Evolutionary conservation across 805 yeast genomes (phyloP), one percentile per base, ranked within the genome.

Genomic region (Yamadazyma phyllophila): DNA sequence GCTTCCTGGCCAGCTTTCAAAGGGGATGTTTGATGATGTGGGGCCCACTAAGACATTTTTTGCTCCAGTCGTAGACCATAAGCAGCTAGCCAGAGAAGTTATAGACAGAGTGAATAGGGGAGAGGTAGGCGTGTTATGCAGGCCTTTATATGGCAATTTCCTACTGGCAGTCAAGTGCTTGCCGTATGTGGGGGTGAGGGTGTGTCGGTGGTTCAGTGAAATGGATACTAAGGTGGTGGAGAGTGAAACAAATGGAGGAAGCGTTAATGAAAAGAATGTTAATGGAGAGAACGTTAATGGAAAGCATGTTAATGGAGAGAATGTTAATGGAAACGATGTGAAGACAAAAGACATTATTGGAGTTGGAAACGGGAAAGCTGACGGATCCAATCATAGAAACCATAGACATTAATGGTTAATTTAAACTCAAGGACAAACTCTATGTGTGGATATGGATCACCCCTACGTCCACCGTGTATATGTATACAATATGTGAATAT

Each of bases 1-100:
- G 6, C 48, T 68, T 2, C 81, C 83, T 0, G 84, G 84, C 2
- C 83, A 79, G 55, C 55, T 79, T 26, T 62, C 67, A 36, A 66
- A 80, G 0, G 56, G 53, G 8, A 77, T 79, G 82, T 79, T 79
- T 51, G 51, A 54, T 1, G 81, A 77, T 51, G 73, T 77, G 7
- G 51, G 56, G 1, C 74, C 76, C 3, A 62, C 70, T 7, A 59
- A 62, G 35, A 50, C 49, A 26, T 76, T 77, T 47, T 55, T 78
- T 36, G 81, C 82, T 0, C 83, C 84, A 0, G 32, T 76, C 7
- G 69, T 77, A 0, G 66, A 69, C 43, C 71, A 65, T 41, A 29
- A 36, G 1, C 56, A 58, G 26, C 56, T 79, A 33, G 78, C 81
- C 0, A 30, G 30, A 2, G 49, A 59, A 4, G 64, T 78, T 2